Base-by-base conservation (phyloP, 2,329 filamentous ascomycete species). In the Incumbomyces delicatus region DNA sequence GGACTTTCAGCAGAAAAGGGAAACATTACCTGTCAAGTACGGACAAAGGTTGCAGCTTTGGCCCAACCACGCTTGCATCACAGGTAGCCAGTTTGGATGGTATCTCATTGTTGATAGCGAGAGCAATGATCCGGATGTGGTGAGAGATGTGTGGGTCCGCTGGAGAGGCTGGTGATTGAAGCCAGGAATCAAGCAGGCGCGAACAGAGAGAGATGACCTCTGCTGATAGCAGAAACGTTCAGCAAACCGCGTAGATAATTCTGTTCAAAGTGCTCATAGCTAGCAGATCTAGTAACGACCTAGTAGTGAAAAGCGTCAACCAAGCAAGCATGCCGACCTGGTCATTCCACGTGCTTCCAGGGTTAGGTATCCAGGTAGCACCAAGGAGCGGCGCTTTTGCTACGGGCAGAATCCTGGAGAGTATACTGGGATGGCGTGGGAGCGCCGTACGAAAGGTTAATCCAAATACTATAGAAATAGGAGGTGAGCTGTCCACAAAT, bases 51-150 rank as follows among this genome's bases (percentile, higher is more conserved):
- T 89, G 20, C 71, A 78, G 48, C 67, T 90, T 6, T 89, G 82
- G 79, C 85, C 85, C 0, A 90, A 90, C 57, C 86, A 92, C 66
- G 79, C 85, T 31, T 92, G 86, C 61, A 82, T 90, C 55, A 77
- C 85, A 1, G 81, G 83, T 0, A 80, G 80, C 0, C 76, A 77
- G 22, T 85, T 81, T 65, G 78, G 75, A 1, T 86, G 78, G 73
- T 92, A 87, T 65, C 66, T 87, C 16, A 68, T 90, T 30, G 78
- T 89, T 1, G 85, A 90, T 63, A 78, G 77, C 22, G 69, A 74
- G 40, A 52, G 53, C 42, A 65, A 62, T 13, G 65, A 69, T 44
- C 73, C 71, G 0, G 67, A 81, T 49, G 73, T 77, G 56, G 72
- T 86, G 50, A 70, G 85, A n/a, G 86, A 90, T 69, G 75, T 89